phyloP scores from a whole-genome alignment of 352 stramenopile genomes.

The Phytophthora litchii region DNA sequence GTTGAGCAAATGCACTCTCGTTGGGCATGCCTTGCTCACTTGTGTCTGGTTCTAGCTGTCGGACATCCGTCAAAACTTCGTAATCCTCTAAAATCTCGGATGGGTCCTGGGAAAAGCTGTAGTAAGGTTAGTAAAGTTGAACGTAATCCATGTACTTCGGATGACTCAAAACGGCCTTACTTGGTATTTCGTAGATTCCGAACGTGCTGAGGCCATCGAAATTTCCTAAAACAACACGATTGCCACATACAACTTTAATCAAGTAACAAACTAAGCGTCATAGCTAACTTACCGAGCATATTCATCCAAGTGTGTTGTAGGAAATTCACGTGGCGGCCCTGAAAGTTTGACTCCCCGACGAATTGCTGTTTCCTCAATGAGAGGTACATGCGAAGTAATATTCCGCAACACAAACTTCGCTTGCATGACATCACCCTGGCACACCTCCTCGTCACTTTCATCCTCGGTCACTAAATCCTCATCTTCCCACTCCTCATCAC shows the following conservation, averaged over 20 bases:
- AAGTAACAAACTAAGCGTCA: neutral
- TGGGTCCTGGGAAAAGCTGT: slow-evolving; percentile 56
- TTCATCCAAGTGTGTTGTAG: slow-evolving; percentile 50
- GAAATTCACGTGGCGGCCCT: slow-evolving; percentile 53
- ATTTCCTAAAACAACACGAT: slow-evolving; percentile 53
- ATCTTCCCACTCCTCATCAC: slow-evolving; percentile 19
- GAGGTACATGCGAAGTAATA: slow-evolving; percentile 36
- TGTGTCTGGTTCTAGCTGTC: slow-evolving; percentile 1
- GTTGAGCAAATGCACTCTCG: slow-evolving; percentile 45
- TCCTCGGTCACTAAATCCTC: slow-evolving; percentile 3
- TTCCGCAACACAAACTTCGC: slow-evolving; percentile 36
- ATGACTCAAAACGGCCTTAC: slow-evolving; percentile 39
- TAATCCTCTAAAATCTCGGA: slow-evolving; percentile 58
- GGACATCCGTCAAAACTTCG: slow-evolving; percentile 30
- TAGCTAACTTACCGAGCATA: slow-evolving; percentile 37
- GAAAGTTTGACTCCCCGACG: slow-evolving; percentile 32
- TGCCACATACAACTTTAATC: neutral
- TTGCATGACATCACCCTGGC: slow-evolving; percentile 22
- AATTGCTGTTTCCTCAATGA: slow-evolving; percentile 40
- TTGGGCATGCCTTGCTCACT: neutral
- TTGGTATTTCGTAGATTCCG: slow-evolving; percentile 62
- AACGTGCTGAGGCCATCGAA: slow-evolving; percentile 73
- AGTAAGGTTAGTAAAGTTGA: slow-evolving; percentile 11
- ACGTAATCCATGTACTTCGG: neutral
- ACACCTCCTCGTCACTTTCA: slow-evolving; percentile 16